phyloP scores from a whole-genome alignment of 1,284 basidiomycete species.

The Puccinia brachypodii region DNA sequence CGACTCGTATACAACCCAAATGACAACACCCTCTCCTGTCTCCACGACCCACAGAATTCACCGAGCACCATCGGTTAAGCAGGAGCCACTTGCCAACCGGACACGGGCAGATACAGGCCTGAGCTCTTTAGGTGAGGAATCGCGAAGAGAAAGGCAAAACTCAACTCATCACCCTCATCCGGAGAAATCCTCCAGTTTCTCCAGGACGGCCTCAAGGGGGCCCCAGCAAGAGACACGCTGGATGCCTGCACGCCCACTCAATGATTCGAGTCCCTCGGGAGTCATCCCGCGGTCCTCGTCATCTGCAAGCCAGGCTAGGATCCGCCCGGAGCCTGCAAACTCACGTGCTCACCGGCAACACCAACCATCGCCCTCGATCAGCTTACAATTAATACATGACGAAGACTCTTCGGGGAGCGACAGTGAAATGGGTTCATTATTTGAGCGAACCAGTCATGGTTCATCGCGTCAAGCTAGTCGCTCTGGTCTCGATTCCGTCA shows the following conservation, averaged over 20 bases:
- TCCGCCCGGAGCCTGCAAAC: background rate
- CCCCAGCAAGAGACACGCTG: background rate
- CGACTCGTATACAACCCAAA: background rate
- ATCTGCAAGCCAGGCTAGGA: background rate
- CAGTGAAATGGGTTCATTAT: background rate
- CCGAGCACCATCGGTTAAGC: background rate
- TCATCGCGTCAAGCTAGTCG: slow-evolving; percentile 8
- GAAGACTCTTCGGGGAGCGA: slow-evolving; percentile 1
- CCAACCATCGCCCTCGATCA: background rate
- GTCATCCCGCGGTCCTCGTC: background rate
- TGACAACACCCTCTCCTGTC: background rate
- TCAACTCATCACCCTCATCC: background rate
- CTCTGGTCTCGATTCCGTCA: background rate
- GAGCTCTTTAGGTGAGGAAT: background rate
- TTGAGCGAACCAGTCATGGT: background rate
- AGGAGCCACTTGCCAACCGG: background rate
- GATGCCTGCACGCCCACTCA: background rate
- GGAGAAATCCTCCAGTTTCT: background rate
- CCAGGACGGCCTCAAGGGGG: background rate
- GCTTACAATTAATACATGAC: background rate
- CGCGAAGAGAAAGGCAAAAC: background rate
- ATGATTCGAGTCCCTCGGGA: background rate
- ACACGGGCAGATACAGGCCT: no score
- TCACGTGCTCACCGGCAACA: background rate
- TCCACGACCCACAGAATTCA: background rate